These are phyloP conservation scores for Forsythia suspensa DNA, from an alignment of 257 asterid species.

Conservation along the genomic window DNA sequence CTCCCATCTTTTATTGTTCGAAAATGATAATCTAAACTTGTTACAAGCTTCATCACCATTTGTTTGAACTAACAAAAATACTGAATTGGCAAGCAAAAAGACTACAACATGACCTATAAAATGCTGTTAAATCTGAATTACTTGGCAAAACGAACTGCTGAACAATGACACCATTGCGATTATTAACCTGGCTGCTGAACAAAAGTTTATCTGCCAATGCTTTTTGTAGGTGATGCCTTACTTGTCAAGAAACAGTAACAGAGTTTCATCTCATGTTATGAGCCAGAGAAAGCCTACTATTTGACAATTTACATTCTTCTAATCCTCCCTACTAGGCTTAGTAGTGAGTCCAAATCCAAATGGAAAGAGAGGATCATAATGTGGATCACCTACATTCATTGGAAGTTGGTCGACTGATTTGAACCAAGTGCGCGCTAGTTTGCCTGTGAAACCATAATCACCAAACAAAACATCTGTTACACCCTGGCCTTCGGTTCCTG, in stretches of 20 bases:
- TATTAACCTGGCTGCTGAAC: no score
- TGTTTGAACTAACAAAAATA: no score
- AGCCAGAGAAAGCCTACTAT: neutral
- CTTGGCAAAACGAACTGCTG: no score
- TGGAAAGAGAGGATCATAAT: slow-evolving; percentile 58
- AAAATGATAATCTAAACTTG: no score
- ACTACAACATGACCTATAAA: no score
- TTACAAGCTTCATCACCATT: no score
- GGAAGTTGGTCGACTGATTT: slow-evolving; percentile 60
- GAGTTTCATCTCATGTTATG: neutral
- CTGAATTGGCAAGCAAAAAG: no score
- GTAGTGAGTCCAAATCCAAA: slow-evolving; percentile 54
- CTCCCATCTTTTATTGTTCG: no score
- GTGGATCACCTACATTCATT: slow-evolving; percentile 62
- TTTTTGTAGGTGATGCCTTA: no score
- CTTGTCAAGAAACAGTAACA: neutral
- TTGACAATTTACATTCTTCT: neutral
- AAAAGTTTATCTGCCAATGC: no score
- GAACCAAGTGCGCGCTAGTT: slow-evolving; percentile 63
- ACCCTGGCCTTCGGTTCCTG: slow-evolving; percentile 67
- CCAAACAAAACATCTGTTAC: slow-evolving; percentile 60
- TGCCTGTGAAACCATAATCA: slow-evolving; percentile 57
- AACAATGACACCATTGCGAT: no score
- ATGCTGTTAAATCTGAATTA: no score
- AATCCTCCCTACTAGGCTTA: slow-evolving; percentile 23